These are phyloP conservation scores for Spergularia azorica DNA, from an alignment of 179 eudicot genomes.

Conservation along the genomic window DNA sequence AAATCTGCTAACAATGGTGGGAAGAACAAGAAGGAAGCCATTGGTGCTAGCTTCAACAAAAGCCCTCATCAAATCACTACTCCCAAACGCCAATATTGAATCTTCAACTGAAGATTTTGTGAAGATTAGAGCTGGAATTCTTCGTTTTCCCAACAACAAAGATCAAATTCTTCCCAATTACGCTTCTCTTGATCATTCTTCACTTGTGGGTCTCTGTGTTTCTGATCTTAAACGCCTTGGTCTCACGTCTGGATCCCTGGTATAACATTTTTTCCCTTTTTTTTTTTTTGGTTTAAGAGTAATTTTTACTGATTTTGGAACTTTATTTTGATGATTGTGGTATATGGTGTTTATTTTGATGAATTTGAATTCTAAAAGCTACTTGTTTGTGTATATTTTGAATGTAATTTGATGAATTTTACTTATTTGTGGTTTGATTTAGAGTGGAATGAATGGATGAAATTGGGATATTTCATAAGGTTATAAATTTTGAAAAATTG, in stretches of 20 bases:
- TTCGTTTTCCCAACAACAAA: conserved; percentile 32
- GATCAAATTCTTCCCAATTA: conserved; percentile 21
- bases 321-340: neutral
- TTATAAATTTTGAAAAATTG: too few species aligned
- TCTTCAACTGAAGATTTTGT: conserved; percentile 10
- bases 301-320: too few species aligned
- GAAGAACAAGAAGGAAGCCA: conserved; percentile 62
- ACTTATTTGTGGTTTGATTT: too few species aligned
- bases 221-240: conserved; percentile 66
- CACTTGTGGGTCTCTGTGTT: conserved; percentile 68
- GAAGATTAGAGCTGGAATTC: conserved; percentile 64
- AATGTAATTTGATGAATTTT: too few species aligned
- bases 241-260: conserved; percentile 80
- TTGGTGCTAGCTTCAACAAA: conserved; percentile 82
- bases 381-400: too few species aligned
- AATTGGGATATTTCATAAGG: too few species aligned
- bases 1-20: conserved; percentile 40
- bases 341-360: neutral
- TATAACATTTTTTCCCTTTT: conserved; percentile 25
- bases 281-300: neutral
- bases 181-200: conserved; percentile 54
- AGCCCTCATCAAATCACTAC: conserved; percentile 62
- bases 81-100: conserved; percentile 24
- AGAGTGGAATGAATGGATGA: too few species aligned
- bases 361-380: too few species aligned